Evolutionary conservation across 305 asterid genomes (phyloP), one percentile per base, ranked within the genome.

Genomic region (Fraxinus latifolia): DNA sequence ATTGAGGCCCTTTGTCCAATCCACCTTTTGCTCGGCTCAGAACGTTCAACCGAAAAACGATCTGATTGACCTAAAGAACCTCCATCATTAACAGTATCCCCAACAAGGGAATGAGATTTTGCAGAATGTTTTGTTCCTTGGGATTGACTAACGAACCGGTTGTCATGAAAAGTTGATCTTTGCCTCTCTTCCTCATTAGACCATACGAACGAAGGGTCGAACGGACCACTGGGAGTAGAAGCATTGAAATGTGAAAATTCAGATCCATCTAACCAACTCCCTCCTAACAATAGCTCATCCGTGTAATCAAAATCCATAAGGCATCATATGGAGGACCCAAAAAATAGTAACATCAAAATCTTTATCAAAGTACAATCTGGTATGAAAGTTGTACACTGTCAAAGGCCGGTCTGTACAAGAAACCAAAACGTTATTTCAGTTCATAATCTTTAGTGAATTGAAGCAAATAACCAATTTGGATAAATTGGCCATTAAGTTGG

Each of bases 261-360:
- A 60, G 92, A 87, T 89, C 92, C 93, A 82, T 89, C 97, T 84
- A 92, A 85, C 98, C 96, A 92, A 84, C 93, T 91, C 39, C 95
- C 97, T 53, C 91, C 97, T 27, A 90, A 83, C 58, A 95, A 81
- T 1, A 95, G 82, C 76, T 90, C 97, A 86, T 94, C 97, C 94
- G 92, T 89, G 87, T 85, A 92, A 91, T 94, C 99, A 84, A 92
- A 84, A 87, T 95, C 98, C 95, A 94, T 86, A 44, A 91, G 68
- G 86, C 17, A 84, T 94, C 97, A 77, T 89, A 80, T 36, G 89
- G 83, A 47, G 82, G 60, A 47, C 86, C 87, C 68, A 79, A 82
- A 80, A 86, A 31, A 6, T 31, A 31, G 14, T 70, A 12, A 68
- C 75, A 31, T 14, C 39, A 70, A 15, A 31, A 58, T 58, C 12